Evolutionary conservation across 805 yeast species (phyloP), one percentile per base, ranked within the genome.

Genomic region (Candida yuanshanica): DNA sequence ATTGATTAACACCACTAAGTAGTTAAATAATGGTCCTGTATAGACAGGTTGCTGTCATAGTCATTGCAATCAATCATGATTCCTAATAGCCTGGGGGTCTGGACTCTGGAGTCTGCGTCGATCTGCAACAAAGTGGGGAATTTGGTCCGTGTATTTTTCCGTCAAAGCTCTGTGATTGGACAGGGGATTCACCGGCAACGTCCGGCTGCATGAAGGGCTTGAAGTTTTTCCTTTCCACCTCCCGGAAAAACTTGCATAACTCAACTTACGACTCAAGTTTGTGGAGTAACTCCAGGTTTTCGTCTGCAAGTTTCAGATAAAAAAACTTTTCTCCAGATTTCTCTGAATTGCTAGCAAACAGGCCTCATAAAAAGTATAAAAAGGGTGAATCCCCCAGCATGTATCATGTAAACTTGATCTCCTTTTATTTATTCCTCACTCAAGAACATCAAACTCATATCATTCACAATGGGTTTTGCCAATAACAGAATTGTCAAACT

Each of bases 401-500:
- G 5, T 12, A 6, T 25, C 16, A 8, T 6, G 16, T 13, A n/a
- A n/a, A n/a, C n/a, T n/a, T n/a, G 13, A 5, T 13, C 12, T 25
- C 14, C 29, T 25, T 4, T n/a, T 14, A 25, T 25, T 6, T 9
- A 25, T 25, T n/a, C 29, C 13, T 25, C 16, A 25, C 16, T 4
- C 29, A 12, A 14, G n/a, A 25, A 25, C 5, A 25, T 4, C n/a
- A n/a, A n/a, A n/a, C n/a, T 12, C 29, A 25, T 8, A 25, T 25
- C 7, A 25, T n/a, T 8, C 16, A 25, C 16, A 25, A 25, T 25
- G 29, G 29, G 29, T 25, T 25, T 25, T n/a, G 13, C 29, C 29
- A 25, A 13, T 16, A 25, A 25, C 29, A 23, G 37, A 26, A 7
- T 51, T 7, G 47, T 44, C 9, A 56, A 53, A 49, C 63, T 49